Evolutionary conservation across 1,139 yeast species (phyloP).

Genomic region (Pichia sorboxylosa): DNA sequence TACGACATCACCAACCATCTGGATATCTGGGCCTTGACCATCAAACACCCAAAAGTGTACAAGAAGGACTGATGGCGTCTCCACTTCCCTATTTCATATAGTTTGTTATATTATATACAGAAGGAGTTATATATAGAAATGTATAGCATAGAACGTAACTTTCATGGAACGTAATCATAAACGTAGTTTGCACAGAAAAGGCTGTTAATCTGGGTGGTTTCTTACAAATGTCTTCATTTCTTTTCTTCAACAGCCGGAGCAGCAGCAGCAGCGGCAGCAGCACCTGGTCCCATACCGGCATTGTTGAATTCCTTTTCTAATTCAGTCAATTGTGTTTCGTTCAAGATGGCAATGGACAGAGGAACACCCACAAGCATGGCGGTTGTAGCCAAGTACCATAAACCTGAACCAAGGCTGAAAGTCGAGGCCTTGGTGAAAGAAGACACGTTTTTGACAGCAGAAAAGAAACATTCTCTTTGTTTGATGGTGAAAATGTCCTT

Average conservation of each 20-base stretch:
- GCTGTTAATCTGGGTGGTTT: too few relatives aligned
- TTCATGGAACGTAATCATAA: too few relatives aligned
- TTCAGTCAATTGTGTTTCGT: slow-evolving; percentile 86
- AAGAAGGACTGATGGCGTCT: slow-evolving; percentile 2
- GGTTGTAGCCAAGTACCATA: slow-evolving; percentile 82
- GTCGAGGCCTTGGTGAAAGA: slow-evolving; percentile 29
- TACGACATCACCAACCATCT: slow-evolving; percentile 70
- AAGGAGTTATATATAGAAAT: too few relatives aligned
- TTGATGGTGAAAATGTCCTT: slow-evolving; percentile 87
- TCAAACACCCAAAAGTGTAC: slow-evolving; percentile 49
- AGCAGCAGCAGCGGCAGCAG: slow-evolving; percentile 31
- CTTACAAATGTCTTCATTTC: slow-evolving; percentile 2
- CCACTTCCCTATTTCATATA: too few relatives aligned
- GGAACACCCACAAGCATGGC: slow-evolving; percentile 88
- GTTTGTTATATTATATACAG: too few relatives aligned
- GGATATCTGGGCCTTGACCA: slow-evolving; percentile 76
- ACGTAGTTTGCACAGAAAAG: not conserved
- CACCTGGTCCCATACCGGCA: slow-evolving; percentile 68
- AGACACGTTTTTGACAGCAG: slow-evolving; percentile 22
- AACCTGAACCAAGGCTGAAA: slow-evolving; percentile 54
- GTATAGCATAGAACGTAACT: too few relatives aligned
- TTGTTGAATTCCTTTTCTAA: slow-evolving; percentile 87
- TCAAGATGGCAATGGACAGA: slow-evolving; percentile 72
- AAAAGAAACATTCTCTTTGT: slow-evolving; percentile 41
- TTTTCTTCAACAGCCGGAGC: slow-evolving; percentile 8